A percentile compares a stretch with the other conserved stretches of the same genome.
Conservation (phyloP, 345 rosid genomes). For the Corymbia maculata region DNA sequence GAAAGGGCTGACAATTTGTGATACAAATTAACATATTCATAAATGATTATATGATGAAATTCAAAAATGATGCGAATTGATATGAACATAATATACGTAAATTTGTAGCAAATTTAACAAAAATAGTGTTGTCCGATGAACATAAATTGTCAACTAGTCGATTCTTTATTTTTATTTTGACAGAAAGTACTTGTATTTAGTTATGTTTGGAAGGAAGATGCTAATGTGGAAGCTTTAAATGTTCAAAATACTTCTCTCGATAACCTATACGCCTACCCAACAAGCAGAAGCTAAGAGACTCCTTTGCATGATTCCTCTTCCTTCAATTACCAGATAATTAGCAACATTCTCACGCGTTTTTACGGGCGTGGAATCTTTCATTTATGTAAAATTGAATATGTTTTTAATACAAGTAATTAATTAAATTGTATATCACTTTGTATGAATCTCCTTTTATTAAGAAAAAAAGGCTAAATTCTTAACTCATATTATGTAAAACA, state of each 20-base stretch:
- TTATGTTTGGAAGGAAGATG: neutral
- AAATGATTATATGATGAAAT: neutral
- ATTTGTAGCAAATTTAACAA: neutral
- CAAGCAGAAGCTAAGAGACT: rapidly evolving
- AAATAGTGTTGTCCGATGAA: neutral
- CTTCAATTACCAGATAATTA: neutral
- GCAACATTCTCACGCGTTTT: rapidly evolving
- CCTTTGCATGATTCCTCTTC: neutral
- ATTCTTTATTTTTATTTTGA: neutral
- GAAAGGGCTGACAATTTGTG: rapidly evolving
- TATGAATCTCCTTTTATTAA: neutral
- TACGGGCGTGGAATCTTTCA: rapidly evolving
- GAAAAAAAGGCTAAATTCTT: too few species aligned
- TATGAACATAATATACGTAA: neutral
- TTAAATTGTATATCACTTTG: too few species aligned
- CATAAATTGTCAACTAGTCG: neutral
- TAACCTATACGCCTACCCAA: neutral
- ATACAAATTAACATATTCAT: rapidly evolving
- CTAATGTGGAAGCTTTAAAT: neutral
- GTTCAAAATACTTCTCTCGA: neutral
- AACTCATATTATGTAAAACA: neutral
- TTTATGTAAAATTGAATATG: too few species aligned
- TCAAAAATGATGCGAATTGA: neutral
- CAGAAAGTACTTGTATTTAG: neutral
- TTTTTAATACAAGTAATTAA: too few species aligned